phyloP scores from a whole-genome alignment of 495 filamentous ascomycete genomes.

The Astrothelium subdiscretum region DNA sequence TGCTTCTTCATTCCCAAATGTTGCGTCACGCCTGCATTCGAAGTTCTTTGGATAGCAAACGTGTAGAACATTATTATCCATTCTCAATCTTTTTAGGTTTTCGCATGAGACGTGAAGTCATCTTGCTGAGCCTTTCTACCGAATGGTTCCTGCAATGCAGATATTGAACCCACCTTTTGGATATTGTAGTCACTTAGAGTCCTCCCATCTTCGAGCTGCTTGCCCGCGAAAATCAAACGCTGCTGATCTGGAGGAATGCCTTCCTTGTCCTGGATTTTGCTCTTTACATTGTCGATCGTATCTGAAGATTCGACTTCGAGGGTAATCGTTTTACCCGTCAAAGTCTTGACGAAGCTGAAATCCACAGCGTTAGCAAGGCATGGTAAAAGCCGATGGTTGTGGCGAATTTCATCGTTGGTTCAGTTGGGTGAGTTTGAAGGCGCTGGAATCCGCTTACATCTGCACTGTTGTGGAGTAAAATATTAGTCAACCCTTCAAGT shows the following conservation, averaged over 20 bases:
- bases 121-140: neutral
- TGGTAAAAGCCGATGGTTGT: neutral
- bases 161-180: slow-evolving; percentile 68
- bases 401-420: slow-evolving; percentile 7
- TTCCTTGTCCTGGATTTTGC: slow-evolving; percentile 89
- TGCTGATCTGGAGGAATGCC: slow-evolving; percentile 98
- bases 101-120: too few relatives aligned
- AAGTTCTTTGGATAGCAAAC: too few relatives aligned
- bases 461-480: slow-evolving; percentile 43
- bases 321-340: slow-evolving; percentile 90
- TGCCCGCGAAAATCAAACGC: slow-evolving; percentile 98
- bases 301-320: slow-evolving; percentile 91
- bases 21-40: neutral
- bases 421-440: slow-evolving; percentile 10
- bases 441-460: slow-evolving; percentile 46
- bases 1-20: slow-evolving; percentile 1
- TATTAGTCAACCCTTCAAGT: neutral
- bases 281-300: slow-evolving; percentile 64
- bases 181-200: slow-evolving; percentile 99
- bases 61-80: too few relatives aligned
- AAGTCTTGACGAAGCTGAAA: slow-evolving; percentile 33
- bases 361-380: neutral
- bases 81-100: too few relatives aligned
- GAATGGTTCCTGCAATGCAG: neutral
- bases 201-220: slow-evolving; percentile 98